Percentiles rank a stretch among this genome's conserved stretches.
Conservation (phyloP, 495 filamentous ascomycete species). For the Trichoderma orchidacearum region DNA sequence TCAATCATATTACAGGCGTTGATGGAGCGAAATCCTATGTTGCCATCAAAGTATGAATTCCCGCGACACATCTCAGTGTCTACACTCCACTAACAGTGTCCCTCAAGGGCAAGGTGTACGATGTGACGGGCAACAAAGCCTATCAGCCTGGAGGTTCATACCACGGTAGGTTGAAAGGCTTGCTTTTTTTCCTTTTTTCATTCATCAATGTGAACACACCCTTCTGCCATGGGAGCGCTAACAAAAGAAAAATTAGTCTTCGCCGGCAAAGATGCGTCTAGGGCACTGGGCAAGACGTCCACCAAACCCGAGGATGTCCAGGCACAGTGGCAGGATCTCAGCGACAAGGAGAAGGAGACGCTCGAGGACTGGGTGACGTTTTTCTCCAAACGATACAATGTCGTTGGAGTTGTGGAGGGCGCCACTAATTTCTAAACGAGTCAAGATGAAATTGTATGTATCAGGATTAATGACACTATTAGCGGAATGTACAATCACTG, state of each 20-base stretch:
- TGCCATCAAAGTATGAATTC: constrained; percentile 65
- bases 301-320: constrained; percentile 73
- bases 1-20: constrained; percentile 26
- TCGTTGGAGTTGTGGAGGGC: constrained; percentile 66
- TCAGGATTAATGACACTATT: no score
- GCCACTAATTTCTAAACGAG: constrained; percentile 30
- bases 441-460: not conserved
- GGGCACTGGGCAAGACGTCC: constrained; percentile 74
- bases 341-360: constrained; percentile 73
- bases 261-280: constrained; percentile 85
- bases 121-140: constrained; percentile 73
- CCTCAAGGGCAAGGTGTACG: constrained; percentile 69
- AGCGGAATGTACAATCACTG: no score
- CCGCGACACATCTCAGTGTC: not conserved
- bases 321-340: constrained; percentile 73
- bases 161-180: constrained; percentile 43
- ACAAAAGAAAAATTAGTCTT: constrained; percentile 54
- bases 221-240: not conserved
- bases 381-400: constrained; percentile 91
- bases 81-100: constrained; percentile 1
- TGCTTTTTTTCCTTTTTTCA: not conserved
- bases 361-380: constrained; percentile 89
- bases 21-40: constrained; percentile 65
- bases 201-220: not conserved
- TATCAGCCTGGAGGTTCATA: constrained; percentile 80